phyloP scores from a whole-genome alignment of 2,329 filamentous ascomycete genomes.

The Zelopaecilomyces penicillatus region DNA sequence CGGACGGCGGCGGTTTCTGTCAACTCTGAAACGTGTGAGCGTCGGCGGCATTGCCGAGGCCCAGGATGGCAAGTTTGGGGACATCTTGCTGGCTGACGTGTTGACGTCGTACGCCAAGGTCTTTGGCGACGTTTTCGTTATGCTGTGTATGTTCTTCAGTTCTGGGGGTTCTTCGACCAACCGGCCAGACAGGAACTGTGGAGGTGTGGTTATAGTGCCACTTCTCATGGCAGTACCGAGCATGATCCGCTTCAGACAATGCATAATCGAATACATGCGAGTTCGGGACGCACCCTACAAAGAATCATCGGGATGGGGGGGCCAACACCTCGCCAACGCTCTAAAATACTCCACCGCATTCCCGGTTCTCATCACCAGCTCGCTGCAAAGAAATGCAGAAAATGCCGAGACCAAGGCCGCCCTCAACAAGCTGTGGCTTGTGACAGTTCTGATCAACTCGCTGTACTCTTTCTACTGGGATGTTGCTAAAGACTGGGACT shows the following conservation, averaged over 20 bases:
- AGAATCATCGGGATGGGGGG: constrained; percentile 60
- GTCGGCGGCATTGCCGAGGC: constrained; percentile 80
- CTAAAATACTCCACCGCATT: constrained; percentile 92
- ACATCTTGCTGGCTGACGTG: constrained; percentile 87
- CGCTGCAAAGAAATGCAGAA: constrained; percentile 58
- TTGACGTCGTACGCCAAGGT: constrained; percentile 93
- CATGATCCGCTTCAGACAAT: constrained; percentile 82
- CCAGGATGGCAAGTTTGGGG: constrained; percentile 87
- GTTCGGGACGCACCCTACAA: constrained; percentile 51
- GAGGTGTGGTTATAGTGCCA: constrained; percentile 71
- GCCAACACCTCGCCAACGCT: constrained; percentile 86
- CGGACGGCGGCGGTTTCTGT: constrained; percentile 68
- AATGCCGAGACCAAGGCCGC: constrained; percentile 30
- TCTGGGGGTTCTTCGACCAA: constrained; percentile 64
- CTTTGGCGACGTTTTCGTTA: constrained; percentile 80
- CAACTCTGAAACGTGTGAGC: constrained; percentile 67
- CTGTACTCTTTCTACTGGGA: constrained; percentile 99
- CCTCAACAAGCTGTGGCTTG: constrained; percentile 56
- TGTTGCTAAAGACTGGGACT: constrained; percentile 91
- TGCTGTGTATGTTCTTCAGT: constrained; percentile 83
- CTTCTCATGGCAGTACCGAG: constrained; percentile 77
- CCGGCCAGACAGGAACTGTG: constrained; percentile 72
- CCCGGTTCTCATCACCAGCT: constrained; percentile 76
- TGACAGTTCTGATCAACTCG: constrained; percentile 72
- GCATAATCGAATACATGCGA: constrained; percentile 76